Base-by-base conservation (phyloP, 1,284 basidiomycete genomes). In the Moniliella sp. region DNA sequence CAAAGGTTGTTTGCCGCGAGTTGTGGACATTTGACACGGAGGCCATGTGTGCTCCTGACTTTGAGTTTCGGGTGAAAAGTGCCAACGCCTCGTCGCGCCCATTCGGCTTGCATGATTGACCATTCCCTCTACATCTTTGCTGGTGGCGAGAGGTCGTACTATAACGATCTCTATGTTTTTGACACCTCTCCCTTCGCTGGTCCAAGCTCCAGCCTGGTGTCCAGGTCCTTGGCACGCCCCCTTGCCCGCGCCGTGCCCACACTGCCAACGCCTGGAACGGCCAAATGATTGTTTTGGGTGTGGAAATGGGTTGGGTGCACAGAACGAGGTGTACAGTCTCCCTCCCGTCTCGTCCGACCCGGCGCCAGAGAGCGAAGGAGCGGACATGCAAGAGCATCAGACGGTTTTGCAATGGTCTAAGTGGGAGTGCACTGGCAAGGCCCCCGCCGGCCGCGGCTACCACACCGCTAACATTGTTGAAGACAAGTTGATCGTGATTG, bases 301-400 rank as follows among this genome's bases (percentile, higher is more conserved):
- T 13, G 84, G 83, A 2, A 86, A 84, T 40, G 83, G 83, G 0
- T 68, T 77, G 61, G 73, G 72, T 12, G 83, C 83, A 1, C 66
- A 88, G 39, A 82, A 83, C 50, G 83, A 91, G 55, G 66, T 88
- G 4, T 86, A 82, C 80, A 72, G 75, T 11, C 66, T 88, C 11
- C 80, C 86, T 40, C 69, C 78, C 1, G 57, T 59, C n/a, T 65
- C 32, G 51, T 63, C 11, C 62, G 66, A 23, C 63, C 64, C 31
- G 64, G n/a, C n/a, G n/a, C n/a, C n/a, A n/a, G n/a, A n/a, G n/a
- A n/a, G n/a, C n/a, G n/a, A n/a, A n/a, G n/a, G n/a, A n/a, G n/a
- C n/a, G n/a, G n/a, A n/a, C n/a, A n/a, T n/a, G n/a, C n/a, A n/a
- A n/a, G n/a, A n/a, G n/a, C n/a, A n/a, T n/a, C n/a, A n/a, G n/a